Evolutionary conservation across 805 yeast genomes (phyloP).

Genomic region (Tetrapisispora arboricola): DNA sequence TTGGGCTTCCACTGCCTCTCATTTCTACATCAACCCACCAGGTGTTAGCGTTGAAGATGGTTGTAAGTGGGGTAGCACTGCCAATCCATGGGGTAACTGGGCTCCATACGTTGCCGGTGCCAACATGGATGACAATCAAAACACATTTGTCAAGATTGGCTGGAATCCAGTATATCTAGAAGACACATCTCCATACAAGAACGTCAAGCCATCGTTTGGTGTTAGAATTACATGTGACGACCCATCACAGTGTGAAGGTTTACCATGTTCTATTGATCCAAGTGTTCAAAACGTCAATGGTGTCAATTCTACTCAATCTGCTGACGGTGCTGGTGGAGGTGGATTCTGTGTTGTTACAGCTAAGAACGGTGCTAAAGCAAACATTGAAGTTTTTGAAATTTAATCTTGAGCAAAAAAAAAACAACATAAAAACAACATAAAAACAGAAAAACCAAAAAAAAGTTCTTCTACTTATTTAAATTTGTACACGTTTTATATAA

Average conservation of each 20-base stretch:
- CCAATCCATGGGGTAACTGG: conserved; percentile 78
- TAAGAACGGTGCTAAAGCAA: conserved; percentile 48
- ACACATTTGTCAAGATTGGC: conserved; percentile 75
- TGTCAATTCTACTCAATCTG: conserved; percentile 33
- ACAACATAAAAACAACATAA: background rate
- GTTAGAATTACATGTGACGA: conserved; percentile 65
- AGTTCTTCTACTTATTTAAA: background rate
- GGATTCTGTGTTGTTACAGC: conserved; percentile 83
- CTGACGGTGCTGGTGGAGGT: conserved; percentile 54
- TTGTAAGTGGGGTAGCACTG: conserved; percentile 72
- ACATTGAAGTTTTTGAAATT: conserved; percentile 53
- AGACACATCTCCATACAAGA: conserved; percentile 41
- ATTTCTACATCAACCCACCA: conserved; percentile 75
- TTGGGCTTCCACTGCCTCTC: conserved; percentile 82
- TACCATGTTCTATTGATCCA: conserved; percentile 77
- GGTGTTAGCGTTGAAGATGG: conserved; percentile 69
- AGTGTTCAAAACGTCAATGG: conserved; percentile 47
- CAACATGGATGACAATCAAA: conserved; percentile 58
- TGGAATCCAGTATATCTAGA: conserved; percentile 85
- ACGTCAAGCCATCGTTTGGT: conserved; percentile 56
- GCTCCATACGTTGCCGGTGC: conserved; percentile 91
- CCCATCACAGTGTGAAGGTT: conserved; percentile 58
- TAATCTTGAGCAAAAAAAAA: background rate
- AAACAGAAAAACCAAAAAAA: background rate
- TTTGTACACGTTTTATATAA: conserved; percentile 1